phyloP scores from a whole-genome alignment of 2,329 filamentous ascomycete species.

The Trematosphaeria pertusa region DNA sequence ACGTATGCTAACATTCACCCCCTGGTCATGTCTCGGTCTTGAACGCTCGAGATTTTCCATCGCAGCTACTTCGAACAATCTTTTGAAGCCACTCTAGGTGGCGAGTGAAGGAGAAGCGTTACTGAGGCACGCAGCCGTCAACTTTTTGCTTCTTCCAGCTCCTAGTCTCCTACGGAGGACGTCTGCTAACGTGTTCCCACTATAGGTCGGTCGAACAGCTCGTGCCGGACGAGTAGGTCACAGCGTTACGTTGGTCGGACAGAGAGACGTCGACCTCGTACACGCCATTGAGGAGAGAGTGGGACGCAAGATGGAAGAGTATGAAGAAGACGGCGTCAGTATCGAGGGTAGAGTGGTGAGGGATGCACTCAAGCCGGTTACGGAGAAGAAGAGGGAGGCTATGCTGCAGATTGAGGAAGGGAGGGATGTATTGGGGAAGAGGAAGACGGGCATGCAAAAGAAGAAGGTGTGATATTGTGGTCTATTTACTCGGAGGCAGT shows the following conservation, averaged over 20 bases:
- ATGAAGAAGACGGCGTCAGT: constrained; percentile 89
- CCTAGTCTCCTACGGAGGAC: no score
- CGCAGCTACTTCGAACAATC: no score
- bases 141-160: no score
- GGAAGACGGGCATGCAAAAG: constrained; percentile 54
- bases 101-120: no score
- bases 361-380: constrained; percentile 85
- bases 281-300: constrained; percentile 87
- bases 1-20: no score
- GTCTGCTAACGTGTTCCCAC: no score
- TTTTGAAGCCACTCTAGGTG: no score
- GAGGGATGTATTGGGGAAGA: constrained; percentile 88
- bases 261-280: constrained; percentile 90
- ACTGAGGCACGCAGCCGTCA: no score
- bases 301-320: constrained; percentile 79
- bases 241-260: constrained; percentile 86
- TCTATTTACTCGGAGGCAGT: no score
- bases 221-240: constrained; percentile 86
- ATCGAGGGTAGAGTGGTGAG: constrained; percentile 88
- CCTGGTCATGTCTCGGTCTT: no score
- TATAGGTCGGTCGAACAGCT: constrained; percentile 94
- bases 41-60: no score
- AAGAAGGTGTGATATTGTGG: constrained; percentile 18
- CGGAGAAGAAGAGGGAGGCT: constrained; percentile 95
- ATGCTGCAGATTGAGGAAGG: constrained; percentile 90